A percentile compares a stretch with the other conserved stretches of the same genome.
phyloP scores from a whole-genome alignment of 2,329 filamentous ascomycete species.

The Cladosporium sp. region DNA sequence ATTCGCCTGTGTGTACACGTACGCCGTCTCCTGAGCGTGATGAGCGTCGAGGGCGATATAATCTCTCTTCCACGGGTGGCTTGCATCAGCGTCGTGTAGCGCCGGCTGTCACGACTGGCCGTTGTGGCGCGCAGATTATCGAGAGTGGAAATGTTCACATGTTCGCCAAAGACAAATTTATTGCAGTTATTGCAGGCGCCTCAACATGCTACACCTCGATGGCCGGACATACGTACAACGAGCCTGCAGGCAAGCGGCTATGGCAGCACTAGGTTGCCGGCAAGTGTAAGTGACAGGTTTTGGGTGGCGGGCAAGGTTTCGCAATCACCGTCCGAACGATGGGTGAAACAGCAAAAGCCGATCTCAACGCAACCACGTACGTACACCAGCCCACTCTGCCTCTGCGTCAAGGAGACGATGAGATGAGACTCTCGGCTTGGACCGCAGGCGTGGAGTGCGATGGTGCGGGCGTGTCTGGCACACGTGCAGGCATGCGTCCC shows the following conservation, averaged over 20 bases:
- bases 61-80: conserved; percentile 14
- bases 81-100: conserved; percentile 13
- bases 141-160: neutral
- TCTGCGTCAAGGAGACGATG: neutral
- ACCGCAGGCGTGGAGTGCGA: conserved; percentile 4
- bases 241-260: neutral
- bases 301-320: conserved; percentile 9
- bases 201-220: neutral
- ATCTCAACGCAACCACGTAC: conserved; percentile 16
- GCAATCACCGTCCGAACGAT: neutral
- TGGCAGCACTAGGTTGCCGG: neutral
- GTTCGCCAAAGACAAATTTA: neutral
- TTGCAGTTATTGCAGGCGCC: neutral
- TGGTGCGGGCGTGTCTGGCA: neutral
- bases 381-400: conserved; percentile 8
- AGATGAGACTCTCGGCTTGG: conserved; percentile 1
- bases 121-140: neutral
- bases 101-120: neutral
- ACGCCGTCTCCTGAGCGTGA: conserved; percentile 13
- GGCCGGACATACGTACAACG: neutral
- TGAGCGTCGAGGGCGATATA: neutral
- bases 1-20: conserved; percentile 12
- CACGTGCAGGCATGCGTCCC: conserved; percentile 14
- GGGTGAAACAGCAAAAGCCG: conserved; percentile 3
- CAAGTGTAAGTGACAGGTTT: neutral